Evolutionary conservation across 192 early-diverging fungal genomes (phyloP).

Genomic region (Coemansia reversa): DNA sequence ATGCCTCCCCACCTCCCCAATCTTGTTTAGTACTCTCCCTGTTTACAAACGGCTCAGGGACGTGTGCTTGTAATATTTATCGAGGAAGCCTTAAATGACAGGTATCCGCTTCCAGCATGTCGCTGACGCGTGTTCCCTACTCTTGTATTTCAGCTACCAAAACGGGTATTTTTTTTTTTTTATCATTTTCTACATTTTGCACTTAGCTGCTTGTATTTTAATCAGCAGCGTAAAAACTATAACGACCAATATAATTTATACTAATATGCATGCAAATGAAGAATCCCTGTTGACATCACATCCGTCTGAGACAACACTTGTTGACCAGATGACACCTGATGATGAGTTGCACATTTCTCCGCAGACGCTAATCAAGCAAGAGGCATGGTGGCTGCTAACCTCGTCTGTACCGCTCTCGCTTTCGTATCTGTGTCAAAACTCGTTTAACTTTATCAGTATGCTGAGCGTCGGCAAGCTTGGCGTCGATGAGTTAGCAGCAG

Average conservation of each 20-base stretch:
- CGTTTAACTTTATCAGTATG: constrained; percentile 62
- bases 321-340: not conserved
- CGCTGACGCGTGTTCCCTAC: not conserved
- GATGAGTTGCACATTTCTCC: constrained; percentile 28
- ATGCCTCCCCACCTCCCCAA: too few relatives aligned
- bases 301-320: constrained; percentile 35
- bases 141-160: not conserved
- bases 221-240: too few relatives aligned
- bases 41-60: too few relatives aligned
- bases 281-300: constrained; percentile 18
- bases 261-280: constrained; percentile 2
- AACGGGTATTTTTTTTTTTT: not conserved
- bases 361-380: constrained; percentile 20
- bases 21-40: too few relatives aligned
- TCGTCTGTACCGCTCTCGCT: constrained; percentile 55
- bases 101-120: too few relatives aligned
- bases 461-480: constrained; percentile 63
- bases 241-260: not conserved
- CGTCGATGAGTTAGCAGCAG: constrained; percentile 62
- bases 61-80: too few relatives aligned
- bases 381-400: constrained; percentile 23
- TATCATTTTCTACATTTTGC: not conserved
- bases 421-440: constrained; percentile 63
- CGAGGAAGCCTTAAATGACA: too few relatives aligned
- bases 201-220: too few relatives aligned